Base-by-base conservation (phyloP, 257 asterid genomes). In the Jacaranda copaia region DNA sequence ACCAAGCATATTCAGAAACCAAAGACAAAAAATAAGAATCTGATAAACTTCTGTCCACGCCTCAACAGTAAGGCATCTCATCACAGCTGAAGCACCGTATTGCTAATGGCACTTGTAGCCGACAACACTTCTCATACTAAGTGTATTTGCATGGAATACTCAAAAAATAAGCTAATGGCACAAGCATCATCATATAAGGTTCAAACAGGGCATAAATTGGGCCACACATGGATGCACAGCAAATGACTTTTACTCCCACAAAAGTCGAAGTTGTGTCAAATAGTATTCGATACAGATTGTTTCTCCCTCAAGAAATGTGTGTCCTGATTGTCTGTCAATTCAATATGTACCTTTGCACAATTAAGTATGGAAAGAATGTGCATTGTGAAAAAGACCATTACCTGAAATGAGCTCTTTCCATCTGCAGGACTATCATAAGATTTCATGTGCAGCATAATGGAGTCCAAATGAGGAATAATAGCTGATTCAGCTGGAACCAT, bases 401-500 rank as follows among this genome's bases (percentile, higher is more conserved):
- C 99, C 96, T 95, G 99, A 86, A 95, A 95, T 8, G 99, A 95
- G 87, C 98, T 95, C 87, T 95, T 95, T 74, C 98, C 98, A 83
- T 95, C 99, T 3, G 89, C 93, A 49, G 98, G 99, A 81, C 99
- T 96, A 79, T 96, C 99, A 72, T 91, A 93, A 76, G 99, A 93
- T 88, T 93, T 95, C 97, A 93, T 91, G 84, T 95, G 99, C 71
- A 95, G 91, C 90, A 92, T 95, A 72, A 95, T 90, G 38, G 97
- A 86, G 81, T 95, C 99, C 56, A 95, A 95, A 80, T 93, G 97
- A 73, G 99, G 99, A 75, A 95, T 95, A 76, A 77, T 64, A 67
- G 99, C 99, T 10, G 97, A 89, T 71, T 91, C 93, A 10, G 99
- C 99, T 8, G 99, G 99, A 73, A 95, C 87, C 99, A 95, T 95